A percentile compares a stretch with the other conserved stretches of the same genome.
These are phyloP conservation scores for Suillus fuscotomentosus DNA, from an alignment of 768 basidiomycete genomes.

Conservation along the genomic window DNA sequence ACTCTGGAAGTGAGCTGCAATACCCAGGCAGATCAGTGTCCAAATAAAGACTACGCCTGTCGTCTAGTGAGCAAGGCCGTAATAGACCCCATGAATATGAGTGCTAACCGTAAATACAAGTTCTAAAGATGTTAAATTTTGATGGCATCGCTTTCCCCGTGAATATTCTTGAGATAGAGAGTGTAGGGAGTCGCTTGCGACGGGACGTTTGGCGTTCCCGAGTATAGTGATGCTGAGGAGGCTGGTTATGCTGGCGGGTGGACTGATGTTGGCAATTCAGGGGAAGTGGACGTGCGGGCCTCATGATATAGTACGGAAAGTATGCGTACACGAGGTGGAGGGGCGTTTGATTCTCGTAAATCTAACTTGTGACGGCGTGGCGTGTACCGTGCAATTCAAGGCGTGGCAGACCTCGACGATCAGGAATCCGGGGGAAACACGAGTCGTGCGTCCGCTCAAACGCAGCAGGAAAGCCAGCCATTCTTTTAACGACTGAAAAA, in stretches of 20 bases:
- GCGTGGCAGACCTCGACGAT: conserved; percentile 10
- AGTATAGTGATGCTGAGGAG: conserved; percentile 19
- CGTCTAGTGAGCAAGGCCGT: conserved; percentile 8
- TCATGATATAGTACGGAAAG: conserved; percentile 28
- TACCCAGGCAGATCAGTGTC: conserved; percentile 75
- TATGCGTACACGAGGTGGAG: conserved; percentile 27
- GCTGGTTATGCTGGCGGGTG: conserved; percentile 17
- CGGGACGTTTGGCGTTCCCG: conserved; percentile 30
- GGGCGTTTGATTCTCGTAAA: conserved; percentile 20
- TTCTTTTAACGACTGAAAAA: conserved; percentile 17
- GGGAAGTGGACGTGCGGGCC: conserved; percentile 21
- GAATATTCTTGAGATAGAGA: conserved; percentile 31
- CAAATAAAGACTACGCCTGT: conserved; percentile 67
- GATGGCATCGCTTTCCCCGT: conserved; percentile 56
- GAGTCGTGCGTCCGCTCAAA: conserved; percentile 27
- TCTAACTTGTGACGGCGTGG: conserved; percentile 27
- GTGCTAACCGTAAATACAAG: conserved; percentile 62
- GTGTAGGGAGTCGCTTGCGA: conserved; percentile 31
- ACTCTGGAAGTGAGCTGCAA: conserved; percentile 75
- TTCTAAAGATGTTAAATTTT: conserved; percentile 68
- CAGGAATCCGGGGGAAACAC: conserved; percentile 23
- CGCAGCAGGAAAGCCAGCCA: conserved; percentile 19
- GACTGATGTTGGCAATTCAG: conserved; percentile 24
- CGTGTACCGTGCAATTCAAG: conserved; percentile 21
- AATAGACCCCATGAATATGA: not conserved